phyloP scores from a whole-genome alignment of 345 rosid genomes.

The Arabis hirsuta region DNA sequence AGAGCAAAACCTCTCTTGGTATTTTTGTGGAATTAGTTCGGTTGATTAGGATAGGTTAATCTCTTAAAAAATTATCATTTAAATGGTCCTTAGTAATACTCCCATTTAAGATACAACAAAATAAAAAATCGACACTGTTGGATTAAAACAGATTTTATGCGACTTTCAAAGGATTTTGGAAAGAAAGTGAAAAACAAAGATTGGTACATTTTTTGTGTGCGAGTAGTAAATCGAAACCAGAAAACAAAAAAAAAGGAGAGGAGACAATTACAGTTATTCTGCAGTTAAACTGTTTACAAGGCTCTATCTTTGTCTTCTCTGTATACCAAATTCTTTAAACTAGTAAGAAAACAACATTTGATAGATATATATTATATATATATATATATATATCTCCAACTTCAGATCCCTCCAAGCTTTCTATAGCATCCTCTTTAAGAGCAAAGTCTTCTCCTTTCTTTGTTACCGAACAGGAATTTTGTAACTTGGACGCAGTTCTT shows the following conservation, averaged over 20 bases:
- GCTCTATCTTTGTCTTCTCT: constrained; percentile 28
- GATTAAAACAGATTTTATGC: too few species aligned
- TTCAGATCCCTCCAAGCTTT: constrained; percentile 16
- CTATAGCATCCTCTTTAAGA: constrained; percentile 16
- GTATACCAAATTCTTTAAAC: constrained; percentile 41
- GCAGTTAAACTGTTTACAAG: constrained; percentile 34
- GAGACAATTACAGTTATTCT: constrained; percentile 33
- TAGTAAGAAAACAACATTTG: constrained; percentile 40
- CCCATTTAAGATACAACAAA: too few species aligned
- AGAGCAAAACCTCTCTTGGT: too few species aligned
- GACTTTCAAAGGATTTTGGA: too few species aligned
- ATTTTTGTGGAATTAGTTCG: too few species aligned
- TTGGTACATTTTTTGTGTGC: not conserved
- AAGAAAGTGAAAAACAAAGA: not conserved
- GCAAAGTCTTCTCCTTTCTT: constrained; percentile 12
- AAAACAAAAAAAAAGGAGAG: not conserved
- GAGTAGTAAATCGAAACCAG: constrained; percentile 16
- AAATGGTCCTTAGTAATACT: too few species aligned
- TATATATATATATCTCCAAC: constrained; percentile 16
- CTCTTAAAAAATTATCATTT: too few species aligned
- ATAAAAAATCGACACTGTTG: too few species aligned
- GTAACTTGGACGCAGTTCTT: constrained; percentile 13
- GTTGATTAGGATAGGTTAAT: too few species aligned
- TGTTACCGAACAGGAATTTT: not conserved
- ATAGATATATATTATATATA: not conserved